These are phyloP conservation scores for Candida broadrunensis DNA, from an alignment of 805 yeast genomes.

Conservation along the genomic window DNA sequence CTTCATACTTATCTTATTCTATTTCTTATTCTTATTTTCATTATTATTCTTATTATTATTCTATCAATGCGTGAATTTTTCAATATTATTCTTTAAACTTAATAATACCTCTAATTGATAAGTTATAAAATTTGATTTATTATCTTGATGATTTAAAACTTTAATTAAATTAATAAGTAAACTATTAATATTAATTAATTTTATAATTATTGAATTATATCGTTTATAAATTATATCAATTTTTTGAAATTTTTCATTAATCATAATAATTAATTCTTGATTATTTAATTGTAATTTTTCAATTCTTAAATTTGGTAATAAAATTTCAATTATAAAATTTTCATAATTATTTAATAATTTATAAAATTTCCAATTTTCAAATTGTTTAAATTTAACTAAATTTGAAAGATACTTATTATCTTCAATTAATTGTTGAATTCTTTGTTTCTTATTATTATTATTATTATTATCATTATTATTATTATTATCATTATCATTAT, in stretches of 20 bases:
- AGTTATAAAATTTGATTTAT: background rate
- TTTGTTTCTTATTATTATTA: background rate
- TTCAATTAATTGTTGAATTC: constrained; percentile 18
- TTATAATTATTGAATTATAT: constrained; percentile 6
- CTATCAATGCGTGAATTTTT: background rate
- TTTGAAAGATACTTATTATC: constrained; percentile 25
- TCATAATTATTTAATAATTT: constrained; percentile 26
- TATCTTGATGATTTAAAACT: constrained; percentile 4
- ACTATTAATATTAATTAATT: constrained; percentile 2
- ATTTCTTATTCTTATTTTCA: too few species aligned
- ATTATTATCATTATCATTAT: constrained; percentile 8
- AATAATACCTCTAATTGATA: constrained; percentile 5
- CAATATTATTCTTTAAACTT: background rate
- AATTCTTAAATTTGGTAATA: background rate
- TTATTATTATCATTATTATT: background rate
- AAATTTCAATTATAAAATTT: constrained; percentile 13
- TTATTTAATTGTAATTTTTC: constrained; percentile 10
- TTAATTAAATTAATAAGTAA: constrained; percentile 1
- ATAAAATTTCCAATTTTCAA: constrained; percentile 15
- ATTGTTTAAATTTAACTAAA: constrained; percentile 14
- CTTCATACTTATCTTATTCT: too few species aligned
- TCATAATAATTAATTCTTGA: background rate
- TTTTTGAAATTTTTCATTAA: constrained; percentile 6
- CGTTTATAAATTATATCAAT: constrained; percentile 6
- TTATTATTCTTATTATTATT: too few species aligned